These are phyloP conservation scores for Penicillium paneum DNA, from an alignment of 2,329 filamentous ascomycete species.

Conservation along the genomic window DNA sequence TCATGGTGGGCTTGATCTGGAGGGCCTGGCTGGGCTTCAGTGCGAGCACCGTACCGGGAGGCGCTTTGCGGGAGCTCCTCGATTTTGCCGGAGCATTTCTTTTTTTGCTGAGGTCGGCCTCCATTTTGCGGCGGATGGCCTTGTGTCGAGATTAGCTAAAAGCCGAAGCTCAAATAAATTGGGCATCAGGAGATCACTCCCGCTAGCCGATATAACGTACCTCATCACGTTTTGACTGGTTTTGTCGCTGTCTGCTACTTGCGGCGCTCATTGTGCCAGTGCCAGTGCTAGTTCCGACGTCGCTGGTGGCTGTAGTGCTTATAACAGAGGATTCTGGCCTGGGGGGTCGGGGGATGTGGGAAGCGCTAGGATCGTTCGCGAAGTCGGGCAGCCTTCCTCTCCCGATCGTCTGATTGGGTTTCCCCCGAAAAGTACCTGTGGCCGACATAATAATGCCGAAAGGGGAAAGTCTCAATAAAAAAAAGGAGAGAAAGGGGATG, in stretches of 20 bases:
- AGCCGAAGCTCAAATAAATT: not conserved
- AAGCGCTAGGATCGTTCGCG: conserved; percentile 50
- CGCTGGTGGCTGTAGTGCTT: conserved; percentile 41
- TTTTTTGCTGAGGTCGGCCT: conserved; percentile 97
- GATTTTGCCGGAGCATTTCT: conserved; percentile 75
- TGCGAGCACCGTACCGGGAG: conserved; percentile 91
- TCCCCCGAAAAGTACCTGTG: conserved; percentile 59
- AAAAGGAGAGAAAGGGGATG: conserved; percentile 9
- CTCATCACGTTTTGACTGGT: conserved; percentile 98
- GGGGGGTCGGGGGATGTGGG: conserved; percentile 61
- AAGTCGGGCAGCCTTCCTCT: conserved; percentile 54
- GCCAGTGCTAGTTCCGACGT: conserved; percentile 41
- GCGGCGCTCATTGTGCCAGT: conserved; percentile 72
- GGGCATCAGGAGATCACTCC: not conserved
- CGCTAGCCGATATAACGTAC: conserved; percentile 52
- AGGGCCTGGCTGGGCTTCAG: conserved; percentile 92
- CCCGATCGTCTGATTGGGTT: conserved; percentile 53
- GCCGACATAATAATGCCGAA: conserved; percentile 52
- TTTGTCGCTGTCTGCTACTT: conserved; percentile 89
- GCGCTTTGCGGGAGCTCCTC: conserved; percentile 84
- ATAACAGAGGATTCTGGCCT: conserved; percentile 51
- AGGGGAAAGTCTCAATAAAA: conserved; percentile 20
- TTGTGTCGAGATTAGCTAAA: conserved; percentile 38
- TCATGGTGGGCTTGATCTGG: conserved; percentile 93
- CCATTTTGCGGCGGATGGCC: conserved; percentile 96